Percentiles rank a stretch among this genome's conserved stretches.
These are phyloP conservation scores for Mucor sp. DNA, from an alignment of 371 early-diverging fungal species.

Conservation along the genomic window DNA sequence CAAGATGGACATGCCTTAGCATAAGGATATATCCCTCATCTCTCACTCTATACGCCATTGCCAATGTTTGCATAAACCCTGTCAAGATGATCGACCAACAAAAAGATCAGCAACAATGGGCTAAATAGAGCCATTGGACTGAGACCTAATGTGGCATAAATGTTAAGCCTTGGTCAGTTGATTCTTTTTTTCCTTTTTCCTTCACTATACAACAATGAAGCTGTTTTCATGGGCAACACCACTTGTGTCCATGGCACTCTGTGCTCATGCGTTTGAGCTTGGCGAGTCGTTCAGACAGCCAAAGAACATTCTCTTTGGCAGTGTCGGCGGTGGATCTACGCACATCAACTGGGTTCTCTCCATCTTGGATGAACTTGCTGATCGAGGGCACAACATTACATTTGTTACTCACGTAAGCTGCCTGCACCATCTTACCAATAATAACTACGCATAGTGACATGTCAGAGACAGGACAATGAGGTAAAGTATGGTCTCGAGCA, in stretches of 20 bases:
- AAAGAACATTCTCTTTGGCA: constrained; percentile 16
- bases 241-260: neutral
- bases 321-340: constrained; percentile 12
- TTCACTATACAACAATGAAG: neutral
- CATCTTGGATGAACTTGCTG: constrained; percentile 16
- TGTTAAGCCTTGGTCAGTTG: neutral
- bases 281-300: constrained; percentile 4
- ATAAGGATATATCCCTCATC: too few species aligned
- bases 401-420: constrained; percentile 18
- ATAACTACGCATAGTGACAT: neutral
- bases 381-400: constrained; percentile 18
- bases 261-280: neutral
- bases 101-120: neutral
- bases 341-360: constrained; percentile 22
- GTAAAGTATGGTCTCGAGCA: constrained; percentile 15
- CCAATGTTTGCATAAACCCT: neutral
- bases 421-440: too few species aligned
- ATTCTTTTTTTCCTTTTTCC: neutral
- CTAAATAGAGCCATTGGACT: neutral
- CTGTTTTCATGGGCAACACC: neutral
- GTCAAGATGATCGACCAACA: neutral
- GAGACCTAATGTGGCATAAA: neutral
- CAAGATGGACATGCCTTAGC: neutral
- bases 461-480: constrained; percentile 10
- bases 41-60: too few species aligned